Conservation (phyloP, 306 rosid genomes). For the Rubus parviflorus region DNA sequence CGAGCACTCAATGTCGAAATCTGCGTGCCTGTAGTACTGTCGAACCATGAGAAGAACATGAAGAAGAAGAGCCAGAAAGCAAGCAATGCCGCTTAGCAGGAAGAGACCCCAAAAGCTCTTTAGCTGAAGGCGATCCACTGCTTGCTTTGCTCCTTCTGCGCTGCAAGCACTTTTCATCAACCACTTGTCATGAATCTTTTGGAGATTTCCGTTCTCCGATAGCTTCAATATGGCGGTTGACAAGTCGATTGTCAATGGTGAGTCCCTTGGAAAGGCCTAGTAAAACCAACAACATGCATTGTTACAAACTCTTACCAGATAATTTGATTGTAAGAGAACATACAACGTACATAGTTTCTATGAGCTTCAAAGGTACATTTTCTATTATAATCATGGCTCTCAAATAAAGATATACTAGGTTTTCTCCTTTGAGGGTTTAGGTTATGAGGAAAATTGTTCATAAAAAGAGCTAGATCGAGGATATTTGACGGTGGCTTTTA, state of each 20-base stretch:
- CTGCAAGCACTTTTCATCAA: slow-evolving; percentile 34
- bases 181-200: slow-evolving; percentile 38
- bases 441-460: background rate
- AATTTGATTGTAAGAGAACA: background rate
- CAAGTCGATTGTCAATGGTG: slow-evolving; percentile 52
- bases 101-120: slow-evolving; percentile 36
- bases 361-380: no score
- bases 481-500: background rate
- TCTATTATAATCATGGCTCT: no score
- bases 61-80: slow-evolving; percentile 24
- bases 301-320: background rate
- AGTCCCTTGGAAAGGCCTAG: slow-evolving; percentile 74
- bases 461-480: no score
- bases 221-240: slow-evolving; percentile 28
- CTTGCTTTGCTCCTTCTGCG: slow-evolving; percentile 28
- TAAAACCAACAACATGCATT: background rate
- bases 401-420: no score
- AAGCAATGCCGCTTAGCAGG: slow-evolving; percentile 25
- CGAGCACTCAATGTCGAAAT: background rate
- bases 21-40: slow-evolving; percentile 5
- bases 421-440: no score
- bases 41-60: slow-evolving; percentile 15
- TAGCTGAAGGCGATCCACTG: slow-evolving; percentile 25
- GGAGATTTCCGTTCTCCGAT: slow-evolving; percentile 30
- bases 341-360: no score